These are phyloP conservation scores for Phoma sp. DNA, from an alignment of 2,329 filamentous ascomycete species.

Conservation along the genomic window DNA sequence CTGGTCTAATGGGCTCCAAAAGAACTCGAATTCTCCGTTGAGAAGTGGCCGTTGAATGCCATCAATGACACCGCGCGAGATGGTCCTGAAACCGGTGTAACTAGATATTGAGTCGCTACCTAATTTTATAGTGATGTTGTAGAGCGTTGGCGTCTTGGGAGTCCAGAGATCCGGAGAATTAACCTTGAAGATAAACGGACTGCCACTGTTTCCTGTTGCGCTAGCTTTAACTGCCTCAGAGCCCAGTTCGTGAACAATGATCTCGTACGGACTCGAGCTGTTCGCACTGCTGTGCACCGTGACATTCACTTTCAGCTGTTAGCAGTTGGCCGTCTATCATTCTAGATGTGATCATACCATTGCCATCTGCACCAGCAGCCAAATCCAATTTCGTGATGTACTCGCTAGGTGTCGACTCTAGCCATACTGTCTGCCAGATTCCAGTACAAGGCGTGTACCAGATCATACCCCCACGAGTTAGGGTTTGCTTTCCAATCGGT, in stretches of 20 bases:
- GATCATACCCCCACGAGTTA: conserved; percentile 64
- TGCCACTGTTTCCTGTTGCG: conserved; percentile 56
- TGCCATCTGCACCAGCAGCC: conserved; percentile 54
- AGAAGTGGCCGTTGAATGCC: conserved; percentile 68
- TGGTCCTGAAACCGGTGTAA: conserved; percentile 74
- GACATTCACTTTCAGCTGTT: conserved; percentile 57
- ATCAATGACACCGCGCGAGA: conserved; percentile 63
- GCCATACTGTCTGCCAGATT: conserved; percentile 78
- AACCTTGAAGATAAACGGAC: conserved; percentile 64
- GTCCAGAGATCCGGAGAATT: conserved; percentile 68
- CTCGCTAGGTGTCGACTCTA: conserved; percentile 67
- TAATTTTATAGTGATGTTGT: conserved; percentile 66
- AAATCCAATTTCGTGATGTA: conserved; percentile 68
- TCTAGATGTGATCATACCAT: conserved; percentile 24
- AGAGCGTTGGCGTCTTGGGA: conserved; percentile 68
- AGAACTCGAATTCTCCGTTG: conserved; percentile 73
- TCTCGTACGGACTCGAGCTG: conserved; percentile 46
- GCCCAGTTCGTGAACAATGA: conserved; percentile 48
- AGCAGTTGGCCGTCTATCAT: conserved; percentile 9
- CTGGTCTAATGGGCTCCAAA: conserved; percentile 74
- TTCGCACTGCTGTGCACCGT: conserved; percentile 60
- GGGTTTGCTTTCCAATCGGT: conserved; percentile 71
- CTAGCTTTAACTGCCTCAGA: conserved; percentile 53
- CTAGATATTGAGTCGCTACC: conserved; percentile 64
- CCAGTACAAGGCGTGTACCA: conserved; percentile 77